A percentile compares a stretch with the other conserved stretches of the same genome.
Conservation (phyloP, 2,329 filamentous ascomycete species). For the Fusarium sp. region DNA sequence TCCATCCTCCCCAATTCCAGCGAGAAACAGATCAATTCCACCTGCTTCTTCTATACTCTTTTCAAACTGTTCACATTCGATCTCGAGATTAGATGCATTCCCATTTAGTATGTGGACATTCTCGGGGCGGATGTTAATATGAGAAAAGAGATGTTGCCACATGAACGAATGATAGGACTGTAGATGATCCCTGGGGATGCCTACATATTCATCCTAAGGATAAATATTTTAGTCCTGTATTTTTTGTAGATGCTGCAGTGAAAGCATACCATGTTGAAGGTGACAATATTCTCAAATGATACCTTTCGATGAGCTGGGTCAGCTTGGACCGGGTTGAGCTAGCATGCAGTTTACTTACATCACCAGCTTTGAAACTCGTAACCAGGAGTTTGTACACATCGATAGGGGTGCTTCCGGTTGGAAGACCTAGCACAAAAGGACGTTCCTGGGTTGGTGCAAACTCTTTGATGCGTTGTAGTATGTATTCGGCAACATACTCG, state of each 20-base stretch:
- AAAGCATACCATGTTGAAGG: too few relatives aligned
- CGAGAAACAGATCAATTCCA: slow-evolving; percentile 81
- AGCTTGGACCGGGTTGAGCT: too few relatives aligned
- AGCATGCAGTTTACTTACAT: slow-evolving; percentile 39
- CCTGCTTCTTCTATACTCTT: slow-evolving; percentile 53
- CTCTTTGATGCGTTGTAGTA: slow-evolving; percentile 59
- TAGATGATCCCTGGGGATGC: slow-evolving; percentile 77
- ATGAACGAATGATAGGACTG: slow-evolving; percentile 86
- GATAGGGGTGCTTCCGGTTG: slow-evolving; percentile 37
- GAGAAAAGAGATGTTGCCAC: slow-evolving; percentile 84
- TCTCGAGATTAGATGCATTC: slow-evolving; percentile 74
- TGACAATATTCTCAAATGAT: too few relatives aligned
- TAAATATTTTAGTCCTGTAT: slow-evolving; percentile 12
- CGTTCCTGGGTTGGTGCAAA: slow-evolving; percentile 27
- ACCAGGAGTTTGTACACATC: slow-evolving; percentile 67
- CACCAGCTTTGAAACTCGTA: slow-evolving; percentile 67
- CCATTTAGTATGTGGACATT: slow-evolving; percentile 81
- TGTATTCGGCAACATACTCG: slow-evolving; percentile 71
- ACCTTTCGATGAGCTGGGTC: too few relatives aligned
- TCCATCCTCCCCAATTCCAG: slow-evolving; percentile 80
- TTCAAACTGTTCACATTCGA: slow-evolving; percentile 78
- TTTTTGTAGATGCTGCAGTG: too few relatives aligned
- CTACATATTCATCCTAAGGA: slow-evolving; percentile 77
- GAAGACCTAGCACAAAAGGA: slow-evolving; percentile 36
- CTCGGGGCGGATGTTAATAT: slow-evolving; percentile 74